phyloP scores from a whole-genome alignment of 345 rosid genomes.

The Pseudoturritis turrita region DNA sequence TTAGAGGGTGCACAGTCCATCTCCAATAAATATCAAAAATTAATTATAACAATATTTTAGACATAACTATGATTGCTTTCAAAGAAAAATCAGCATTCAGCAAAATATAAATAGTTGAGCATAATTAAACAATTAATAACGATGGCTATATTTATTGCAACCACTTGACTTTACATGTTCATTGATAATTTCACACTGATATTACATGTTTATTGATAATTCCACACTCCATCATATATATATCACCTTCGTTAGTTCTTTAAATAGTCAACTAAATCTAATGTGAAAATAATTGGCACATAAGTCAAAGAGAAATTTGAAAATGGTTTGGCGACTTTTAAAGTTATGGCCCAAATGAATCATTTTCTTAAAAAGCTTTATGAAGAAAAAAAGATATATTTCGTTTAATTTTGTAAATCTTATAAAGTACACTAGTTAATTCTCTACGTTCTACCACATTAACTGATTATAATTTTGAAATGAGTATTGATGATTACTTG shows the following conservation, averaged over 20 bases:
- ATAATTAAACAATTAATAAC: neutral
- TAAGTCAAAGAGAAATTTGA: neutral
- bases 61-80: neutral
- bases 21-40: too few relatives aligned
- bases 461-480: neutral
- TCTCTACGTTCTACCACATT: neutral
- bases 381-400: neutral
- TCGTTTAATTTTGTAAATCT: neutral
- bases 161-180: conserved; percentile 12
- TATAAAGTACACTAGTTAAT: neutral
- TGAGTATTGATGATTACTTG: neutral
- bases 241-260: neutral
- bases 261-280: neutral
- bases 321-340: neutral
- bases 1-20: too few relatives aligned
- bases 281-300: neutral
- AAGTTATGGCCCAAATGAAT: neutral
- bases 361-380: too few relatives aligned
- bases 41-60: neutral
- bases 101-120: neutral
- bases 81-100: neutral
- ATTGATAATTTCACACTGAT: neutral
- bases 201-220: neutral
- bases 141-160: neutral
- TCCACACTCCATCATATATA: neutral